These are phyloP conservation scores for Diatrype stigma DNA, from an alignment of 2,329 filamentous ascomycete species.

Conservation along the genomic window DNA sequence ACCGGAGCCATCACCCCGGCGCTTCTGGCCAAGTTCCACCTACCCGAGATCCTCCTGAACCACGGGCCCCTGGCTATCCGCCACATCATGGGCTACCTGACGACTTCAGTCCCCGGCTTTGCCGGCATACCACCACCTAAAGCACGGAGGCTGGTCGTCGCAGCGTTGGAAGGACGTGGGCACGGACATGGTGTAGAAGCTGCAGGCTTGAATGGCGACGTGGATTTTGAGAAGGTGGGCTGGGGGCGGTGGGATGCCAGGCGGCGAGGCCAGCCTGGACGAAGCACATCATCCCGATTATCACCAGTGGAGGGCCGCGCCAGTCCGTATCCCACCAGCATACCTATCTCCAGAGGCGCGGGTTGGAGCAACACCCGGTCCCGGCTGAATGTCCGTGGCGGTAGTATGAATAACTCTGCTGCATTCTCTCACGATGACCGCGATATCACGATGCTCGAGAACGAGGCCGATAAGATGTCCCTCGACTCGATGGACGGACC, in stretches of 20 bases:
- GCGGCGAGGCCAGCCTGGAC: slow-evolving; percentile 59
- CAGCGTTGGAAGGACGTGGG: slow-evolving; percentile 77
- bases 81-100: slow-evolving; percentile 92
- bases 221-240: slow-evolving; percentile 90
- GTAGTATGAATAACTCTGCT: slow-evolving; percentile 66
- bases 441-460: slow-evolving; percentile 66
- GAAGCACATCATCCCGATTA: slow-evolving; percentile 36
- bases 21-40: slow-evolving; percentile 83
- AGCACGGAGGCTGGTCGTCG: slow-evolving; percentile 87
- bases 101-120: slow-evolving; percentile 88
- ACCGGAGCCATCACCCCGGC: slow-evolving; percentile 77
- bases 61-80: slow-evolving; percentile 91
- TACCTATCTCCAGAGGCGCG: slow-evolving; percentile 50
- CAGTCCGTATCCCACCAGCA: slow-evolving; percentile 44
- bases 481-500: slow-evolving; percentile 65
- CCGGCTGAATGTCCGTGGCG: slow-evolving; percentile 46
- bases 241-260: slow-evolving; percentile 96
- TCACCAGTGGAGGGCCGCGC: slow-evolving; percentile 37
- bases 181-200: slow-evolving; percentile 49
- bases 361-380: slow-evolving; percentile 42
- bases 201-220: slow-evolving; percentile 62
- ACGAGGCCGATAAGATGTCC: slow-evolving; percentile 95
- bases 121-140: slow-evolving; percentile 84
- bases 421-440: slow-evolving; percentile 71
- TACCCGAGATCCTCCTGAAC: slow-evolving; percentile 84